Base-by-base conservation (phyloP, 768 basidiomycete genomes). In the Mycena haematopus region DNA sequence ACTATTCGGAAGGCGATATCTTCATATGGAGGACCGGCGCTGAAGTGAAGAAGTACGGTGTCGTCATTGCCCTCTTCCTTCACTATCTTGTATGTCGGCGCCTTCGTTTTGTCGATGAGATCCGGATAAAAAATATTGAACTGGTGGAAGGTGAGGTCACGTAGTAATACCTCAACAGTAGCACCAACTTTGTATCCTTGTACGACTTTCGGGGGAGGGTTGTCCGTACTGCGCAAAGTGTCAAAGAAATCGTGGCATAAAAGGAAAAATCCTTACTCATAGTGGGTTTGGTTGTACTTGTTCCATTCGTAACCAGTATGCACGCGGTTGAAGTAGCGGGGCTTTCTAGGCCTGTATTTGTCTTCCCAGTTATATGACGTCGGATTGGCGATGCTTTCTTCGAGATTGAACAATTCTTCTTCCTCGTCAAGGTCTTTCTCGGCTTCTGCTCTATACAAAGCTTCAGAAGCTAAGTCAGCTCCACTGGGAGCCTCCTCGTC, bases 221-320 rank as follows among this genome's bases (percentile, higher is more conserved):
- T 99, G 72, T 99, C 97, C 68, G 93, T 92, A 73, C 95, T 96
- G 68, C 11, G 52, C 60, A 52, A 27, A 24, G 40, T 21, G 52
- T 74, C 25, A 62, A 56, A 75, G 62, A 62, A 70, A 42, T 53
- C 7, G 27, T 24, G 25, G 21, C 62, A 42, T 52, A 14, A 21
- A 13, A 60, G 47, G 22, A 58, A 22, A 84, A 9, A 31, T 9
- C 9, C 92, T 66, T 79, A 96, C 94, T 98, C 97, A 76, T 99
- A 99, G 78, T 99, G 97, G 4, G 97, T 99, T 75, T 99, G 96
- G 75, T 99, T 99, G 76, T 99, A 99, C 80, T 98, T 99, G 82
- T 96, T 99, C 97, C 97, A 99, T 74, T 99, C 97, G 73, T 96
- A 99, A 27, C 97, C 97, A 31, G 97, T 99, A 72, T 99, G 95